A percentile compares a stretch with the other conserved stretches of the same genome.
Conservation (phyloP, 2,329 filamentous ascomycete species). For the Botrytis hyacinthi region DNA sequence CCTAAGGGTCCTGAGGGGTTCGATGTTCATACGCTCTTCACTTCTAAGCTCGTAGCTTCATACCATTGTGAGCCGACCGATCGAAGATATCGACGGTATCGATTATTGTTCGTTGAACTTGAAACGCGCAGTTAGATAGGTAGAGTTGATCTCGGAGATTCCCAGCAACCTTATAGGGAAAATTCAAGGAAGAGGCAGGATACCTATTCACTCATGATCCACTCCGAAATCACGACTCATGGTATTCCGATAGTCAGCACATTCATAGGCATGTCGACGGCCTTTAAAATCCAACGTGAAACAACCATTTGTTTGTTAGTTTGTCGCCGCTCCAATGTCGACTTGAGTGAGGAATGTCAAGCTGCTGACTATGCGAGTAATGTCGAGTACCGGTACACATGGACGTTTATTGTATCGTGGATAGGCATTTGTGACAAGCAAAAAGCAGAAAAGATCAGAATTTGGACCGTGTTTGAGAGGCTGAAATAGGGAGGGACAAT, state of each 20-base stretch:
- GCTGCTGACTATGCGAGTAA: background rate
- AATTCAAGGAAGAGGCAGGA: background rate
- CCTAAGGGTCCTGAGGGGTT: background rate
- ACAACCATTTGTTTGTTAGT: background rate
- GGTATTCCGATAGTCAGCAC: background rate
- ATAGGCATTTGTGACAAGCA: background rate
- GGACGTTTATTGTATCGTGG: background rate
- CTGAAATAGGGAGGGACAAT: background rate
- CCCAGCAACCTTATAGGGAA: slow-evolving; percentile 6
- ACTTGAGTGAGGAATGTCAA: background rate
- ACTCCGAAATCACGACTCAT: background rate
- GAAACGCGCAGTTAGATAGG: background rate
- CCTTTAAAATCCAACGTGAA: background rate
- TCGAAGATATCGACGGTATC: background rate
- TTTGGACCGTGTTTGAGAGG: background rate
- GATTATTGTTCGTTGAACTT: background rate
- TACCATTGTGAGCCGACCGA: background rate
- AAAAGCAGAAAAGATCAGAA: background rate
- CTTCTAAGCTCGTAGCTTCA: background rate
- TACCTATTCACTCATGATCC: background rate
- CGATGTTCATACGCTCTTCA: background rate
- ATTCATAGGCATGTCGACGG: background rate
- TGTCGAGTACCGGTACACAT: background rate
- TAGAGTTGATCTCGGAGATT: background rate
- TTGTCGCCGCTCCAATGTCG: background rate